Percentiles rank a stretch among this genome's conserved stretches.
phyloP scores from a whole-genome alignment of 208 protist species.

The Angomonas ambiguus region DNA sequence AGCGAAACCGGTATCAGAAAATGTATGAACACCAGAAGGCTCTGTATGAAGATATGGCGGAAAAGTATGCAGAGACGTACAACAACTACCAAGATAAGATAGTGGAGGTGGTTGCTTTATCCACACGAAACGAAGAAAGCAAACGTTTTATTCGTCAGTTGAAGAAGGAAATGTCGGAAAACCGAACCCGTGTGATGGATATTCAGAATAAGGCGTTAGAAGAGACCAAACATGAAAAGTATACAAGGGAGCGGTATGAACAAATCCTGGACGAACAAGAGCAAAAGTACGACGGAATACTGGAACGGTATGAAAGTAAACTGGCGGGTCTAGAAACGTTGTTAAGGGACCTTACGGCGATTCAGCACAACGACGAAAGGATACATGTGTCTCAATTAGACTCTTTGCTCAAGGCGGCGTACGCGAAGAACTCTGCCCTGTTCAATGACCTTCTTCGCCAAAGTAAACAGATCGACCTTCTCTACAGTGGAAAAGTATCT shows the following conservation, averaged over 20 bases:
- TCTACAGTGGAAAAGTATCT: conserved; percentile 54
- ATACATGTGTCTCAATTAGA: conserved; percentile 81
- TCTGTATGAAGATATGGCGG: conserved; percentile 79
- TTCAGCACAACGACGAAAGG: conserved; percentile 47
- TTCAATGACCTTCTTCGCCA: conserved; percentile 83
- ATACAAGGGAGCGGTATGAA: conserved; percentile 51
- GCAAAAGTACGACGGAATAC: conserved; percentile 41
- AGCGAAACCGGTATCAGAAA: conserved; percentile 76
- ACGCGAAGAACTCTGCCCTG: conserved; percentile 80
- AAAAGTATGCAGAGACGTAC: conserved; percentile 72
- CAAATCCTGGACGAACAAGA: conserved; percentile 49
- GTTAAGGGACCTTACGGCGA: conserved; percentile 62
- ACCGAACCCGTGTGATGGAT: conserved; percentile 68
- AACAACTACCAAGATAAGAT: conserved; percentile 79
- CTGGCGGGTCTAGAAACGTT: conserved; percentile 68
- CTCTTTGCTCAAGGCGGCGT: conserved; percentile 73
- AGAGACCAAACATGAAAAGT: conserved; percentile 50
- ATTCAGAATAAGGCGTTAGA: conserved; percentile 75
- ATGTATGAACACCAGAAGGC: conserved; percentile 89
- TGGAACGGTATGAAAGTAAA: conserved; percentile 62
- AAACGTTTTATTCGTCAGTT: conserved; percentile 88
- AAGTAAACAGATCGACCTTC: conserved; percentile 58
- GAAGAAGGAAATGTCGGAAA: conserved; percentile 84
- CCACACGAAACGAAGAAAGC: conserved; percentile 83
- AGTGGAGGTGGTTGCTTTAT: conserved; percentile 82